Evolutionary conservation across 208 protist genomes (phyloP).

Genomic region (Spongospora subterranea): DNA sequence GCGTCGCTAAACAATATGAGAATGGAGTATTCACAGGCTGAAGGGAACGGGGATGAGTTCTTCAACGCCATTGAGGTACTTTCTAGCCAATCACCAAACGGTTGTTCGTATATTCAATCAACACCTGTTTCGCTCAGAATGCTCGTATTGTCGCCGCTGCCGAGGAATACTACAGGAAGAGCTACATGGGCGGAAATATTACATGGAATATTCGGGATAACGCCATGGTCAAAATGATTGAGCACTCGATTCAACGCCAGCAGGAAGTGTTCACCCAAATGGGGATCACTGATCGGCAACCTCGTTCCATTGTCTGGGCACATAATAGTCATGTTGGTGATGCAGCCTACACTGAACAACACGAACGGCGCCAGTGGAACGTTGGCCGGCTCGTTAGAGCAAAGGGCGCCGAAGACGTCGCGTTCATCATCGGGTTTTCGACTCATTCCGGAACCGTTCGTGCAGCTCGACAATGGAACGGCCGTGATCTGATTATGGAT

Average conservation of each 20-base stretch:
- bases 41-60: constrained; percentile 31
- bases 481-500: constrained; percentile 13
- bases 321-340: constrained; percentile 52
- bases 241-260: not conserved
- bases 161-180: constrained; percentile 52
- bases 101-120: not conserved
- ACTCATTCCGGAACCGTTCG: constrained; percentile 9
- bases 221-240: constrained; percentile 55
- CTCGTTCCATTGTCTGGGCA: constrained; percentile 8
- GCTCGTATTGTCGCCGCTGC: constrained; percentile 30
- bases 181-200: constrained; percentile 52
- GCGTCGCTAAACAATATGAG: not conserved
- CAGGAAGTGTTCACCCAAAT: not conserved
- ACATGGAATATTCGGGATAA: constrained; percentile 48
- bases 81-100: too few species aligned
- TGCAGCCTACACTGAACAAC: not conserved
- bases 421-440: constrained; percentile 54
- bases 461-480: constrained; percentile 22
- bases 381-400: constrained; percentile 7
- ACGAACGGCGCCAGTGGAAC: constrained; percentile 42
- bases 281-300: not conserved
- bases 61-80: constrained; percentile 11
- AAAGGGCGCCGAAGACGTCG: not conserved
- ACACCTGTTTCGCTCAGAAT: not conserved
- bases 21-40: not conserved